Percentiles rank a stretch among this genome's conserved stretches.
Conservation (phyloP, 2,329 filamentous ascomycete species). For the Penicillium sp. region DNA sequence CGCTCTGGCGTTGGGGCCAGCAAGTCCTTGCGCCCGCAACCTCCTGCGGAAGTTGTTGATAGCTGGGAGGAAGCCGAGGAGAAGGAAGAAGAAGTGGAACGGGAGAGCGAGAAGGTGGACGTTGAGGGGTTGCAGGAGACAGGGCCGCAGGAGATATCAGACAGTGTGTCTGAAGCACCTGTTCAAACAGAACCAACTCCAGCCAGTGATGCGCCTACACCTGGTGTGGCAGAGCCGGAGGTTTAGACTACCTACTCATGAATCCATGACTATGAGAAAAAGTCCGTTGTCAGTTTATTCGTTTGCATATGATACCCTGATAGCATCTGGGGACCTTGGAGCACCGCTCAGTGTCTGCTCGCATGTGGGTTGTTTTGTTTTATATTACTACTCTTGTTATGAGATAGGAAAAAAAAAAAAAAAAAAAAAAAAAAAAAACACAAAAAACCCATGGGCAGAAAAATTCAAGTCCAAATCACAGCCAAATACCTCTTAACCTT, state of each 20-base stretch:
- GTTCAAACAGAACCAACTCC: not conserved
- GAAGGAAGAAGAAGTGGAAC: slow-evolving; percentile 38
- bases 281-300: not conserved
- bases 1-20: slow-evolving; percentile 33
- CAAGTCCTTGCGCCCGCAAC: slow-evolving; percentile 25
- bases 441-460: not conserved
- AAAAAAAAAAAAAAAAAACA: not conserved
- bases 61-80: slow-evolving; percentile 47
- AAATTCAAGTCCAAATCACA: not conserved
- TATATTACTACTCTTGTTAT: not conserved
- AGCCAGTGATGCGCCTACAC: not conserved
- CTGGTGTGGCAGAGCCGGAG: not conserved
- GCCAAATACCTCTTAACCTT: not conserved
- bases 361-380: not conserved
- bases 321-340: slow-evolving; percentile 15
- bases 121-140: not conserved
- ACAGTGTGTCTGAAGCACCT: not conserved
- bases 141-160: not conserved
- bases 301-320: slow-evolving; percentile 12
- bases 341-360: slow-evolving; percentile 1
- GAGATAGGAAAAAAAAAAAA: not conserved
- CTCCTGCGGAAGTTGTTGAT: slow-evolving; percentile 38
- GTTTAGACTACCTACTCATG: slow-evolving; percentile 1
- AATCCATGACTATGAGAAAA: slow-evolving; percentile 12
- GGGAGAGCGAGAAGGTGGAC: slow-evolving; percentile 11